A percentile compares a stretch with the other conserved stretches of the same genome.
Evolutionary conservation across 2,329 filamentous ascomycete genomes (phyloP).

Genomic region (Lasiodiplodia sp.): DNA sequence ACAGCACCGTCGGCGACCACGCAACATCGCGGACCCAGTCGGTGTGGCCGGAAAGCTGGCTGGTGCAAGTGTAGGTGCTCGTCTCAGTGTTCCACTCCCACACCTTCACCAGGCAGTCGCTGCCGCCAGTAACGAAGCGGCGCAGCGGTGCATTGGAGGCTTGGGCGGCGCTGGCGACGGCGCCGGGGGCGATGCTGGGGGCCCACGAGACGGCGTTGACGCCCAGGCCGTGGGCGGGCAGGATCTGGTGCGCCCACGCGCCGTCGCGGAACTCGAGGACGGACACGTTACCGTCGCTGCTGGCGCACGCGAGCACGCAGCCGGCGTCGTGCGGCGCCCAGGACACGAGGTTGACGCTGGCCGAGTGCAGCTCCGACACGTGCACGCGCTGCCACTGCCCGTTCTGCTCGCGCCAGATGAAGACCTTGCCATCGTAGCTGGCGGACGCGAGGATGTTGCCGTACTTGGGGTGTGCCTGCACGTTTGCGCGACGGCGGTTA

Average conservation of each 20-base stretch:
- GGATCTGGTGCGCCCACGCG: slow-evolving; percentile 86
- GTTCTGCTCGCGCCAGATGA: slow-evolving; percentile 93
- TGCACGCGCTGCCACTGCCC: slow-evolving; percentile 76
- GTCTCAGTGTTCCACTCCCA: slow-evolving; percentile 75
- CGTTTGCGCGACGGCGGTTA: slow-evolving; percentile 4
- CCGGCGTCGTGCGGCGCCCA: slow-evolving; percentile 98
- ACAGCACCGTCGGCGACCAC: slow-evolving; percentile 93
- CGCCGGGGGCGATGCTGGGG: slow-evolving; percentile 82
- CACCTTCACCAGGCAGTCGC: slow-evolving; percentile 91
- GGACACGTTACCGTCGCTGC: slow-evolving; percentile 89
- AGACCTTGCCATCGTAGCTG: slow-evolving; percentile 95
- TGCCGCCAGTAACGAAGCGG: slow-evolving; percentile 92
- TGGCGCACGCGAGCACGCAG: slow-evolving; percentile 92
- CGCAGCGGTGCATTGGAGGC: slow-evolving; percentile 65
- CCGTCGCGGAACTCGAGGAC: slow-evolving; percentile 98
- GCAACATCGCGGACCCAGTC: slow-evolving; percentile 99
- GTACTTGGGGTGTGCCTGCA: slow-evolving; percentile 89
- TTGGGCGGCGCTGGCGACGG: slow-evolving; percentile 75
- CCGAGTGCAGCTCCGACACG: slow-evolving; percentile 92
- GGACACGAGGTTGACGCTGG: slow-evolving; percentile 93
- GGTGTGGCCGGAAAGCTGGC: slow-evolving; percentile 75
- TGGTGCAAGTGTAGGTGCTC: slow-evolving; percentile 59
- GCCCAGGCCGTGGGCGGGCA: slow-evolving; percentile 89
- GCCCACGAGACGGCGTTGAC: slow-evolving; percentile 98
- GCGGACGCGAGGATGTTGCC: slow-evolving; percentile 96